phyloP scores from a whole-genome alignment of 805 yeast species.

The Zygosaccharomyces bailii region DNA sequence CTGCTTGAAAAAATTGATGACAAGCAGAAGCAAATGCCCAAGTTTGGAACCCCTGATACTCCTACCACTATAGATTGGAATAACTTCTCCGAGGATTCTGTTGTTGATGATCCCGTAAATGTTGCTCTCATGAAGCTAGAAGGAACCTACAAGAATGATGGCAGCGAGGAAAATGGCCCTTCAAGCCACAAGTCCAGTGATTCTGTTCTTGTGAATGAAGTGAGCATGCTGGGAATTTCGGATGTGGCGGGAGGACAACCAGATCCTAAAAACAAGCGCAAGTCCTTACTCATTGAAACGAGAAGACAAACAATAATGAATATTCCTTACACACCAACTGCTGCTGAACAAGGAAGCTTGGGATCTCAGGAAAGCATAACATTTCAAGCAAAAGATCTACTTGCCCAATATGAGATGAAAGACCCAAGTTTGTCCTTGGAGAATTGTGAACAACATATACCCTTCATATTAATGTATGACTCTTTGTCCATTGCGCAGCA shows the following conservation, averaged over 20 bases:
- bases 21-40: slow-evolving; percentile 10
- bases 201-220: slow-evolving; percentile 19
- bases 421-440: slow-evolving; percentile 27
- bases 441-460: slow-evolving; percentile 58
- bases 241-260: slow-evolving; percentile 14
- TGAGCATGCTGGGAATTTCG: slow-evolving; percentile 19
- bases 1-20: neutral
- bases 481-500: slow-evolving; percentile 72
- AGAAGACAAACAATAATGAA: slow-evolving; percentile 39
- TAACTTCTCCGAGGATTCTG: slow-evolving; percentile 76
- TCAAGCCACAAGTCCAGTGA: slow-evolving; percentile 18
- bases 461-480: slow-evolving; percentile 73
- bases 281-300: slow-evolving; percentile 37
- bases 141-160: slow-evolving; percentile 47
- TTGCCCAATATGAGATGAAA: slow-evolving; percentile 25
- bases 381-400: slow-evolving; percentile 23
- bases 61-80: slow-evolving; percentile 63
- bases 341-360: slow-evolving; percentile 14
- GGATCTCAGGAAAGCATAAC: slow-evolving; percentile 7
- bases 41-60: slow-evolving; percentile 5
- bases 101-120: slow-evolving; percentile 63
- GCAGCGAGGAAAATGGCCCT: slow-evolving; percentile 6
- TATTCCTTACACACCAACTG: slow-evolving; percentile 37
- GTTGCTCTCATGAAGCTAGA: slow-evolving; percentile 76
- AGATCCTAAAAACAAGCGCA: slow-evolving; percentile 25